These are phyloP conservation scores for Neurospora sp. DNA, from an alignment of 495 filamentous ascomycete species.

Conservation along the genomic window DNA sequence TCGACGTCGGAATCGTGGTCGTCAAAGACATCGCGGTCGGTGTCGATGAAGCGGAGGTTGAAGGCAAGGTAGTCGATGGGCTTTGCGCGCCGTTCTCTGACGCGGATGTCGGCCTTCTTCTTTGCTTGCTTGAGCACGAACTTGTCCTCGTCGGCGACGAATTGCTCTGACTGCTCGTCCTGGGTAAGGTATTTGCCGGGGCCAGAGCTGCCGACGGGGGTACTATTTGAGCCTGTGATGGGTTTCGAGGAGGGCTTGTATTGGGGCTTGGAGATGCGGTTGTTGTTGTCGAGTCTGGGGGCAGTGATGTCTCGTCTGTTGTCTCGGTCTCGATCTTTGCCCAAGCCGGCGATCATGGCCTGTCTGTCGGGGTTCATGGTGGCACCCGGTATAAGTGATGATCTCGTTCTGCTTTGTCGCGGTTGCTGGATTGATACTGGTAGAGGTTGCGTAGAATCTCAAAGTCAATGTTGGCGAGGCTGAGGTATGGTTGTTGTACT, in stretches of 20 bases:
- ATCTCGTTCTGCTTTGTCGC: not conserved
- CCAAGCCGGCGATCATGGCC: conserved; percentile 37
- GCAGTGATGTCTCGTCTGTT: conserved; percentile 30
- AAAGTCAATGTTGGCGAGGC: not conserved
- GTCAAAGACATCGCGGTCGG: conserved; percentile 66
- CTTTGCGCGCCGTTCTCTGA: conserved; percentile 85
- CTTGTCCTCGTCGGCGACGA: conserved; percentile 88
- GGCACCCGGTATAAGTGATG: not conserved
- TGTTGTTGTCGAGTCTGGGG: conserved; percentile 33
- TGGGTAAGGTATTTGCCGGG: conserved; percentile 32
- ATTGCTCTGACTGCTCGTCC: conserved; percentile 69
- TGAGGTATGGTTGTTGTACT: not conserved
- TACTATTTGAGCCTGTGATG: conserved; percentile 1
- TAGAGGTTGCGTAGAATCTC: not conserved
- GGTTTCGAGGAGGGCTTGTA: conserved; percentile 15
- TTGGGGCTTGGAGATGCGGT: conserved; percentile 33
- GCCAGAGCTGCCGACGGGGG: not conserved
- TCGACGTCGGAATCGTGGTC: conserved; percentile 67
- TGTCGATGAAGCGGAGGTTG: conserved; percentile 77
- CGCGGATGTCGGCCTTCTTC: conserved; percentile 93
- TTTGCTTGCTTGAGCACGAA: conserved; percentile 97
- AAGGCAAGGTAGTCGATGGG: conserved; percentile 95
- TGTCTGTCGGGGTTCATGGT: conserved; percentile 36
- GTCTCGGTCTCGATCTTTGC: conserved; percentile 6
- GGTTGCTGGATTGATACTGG: not conserved